A percentile compares a stretch with the other conserved stretches of the same genome.
Conservation (phyloP, 345 rosid genomes). For the Sonneratia caseolaris region DNA sequence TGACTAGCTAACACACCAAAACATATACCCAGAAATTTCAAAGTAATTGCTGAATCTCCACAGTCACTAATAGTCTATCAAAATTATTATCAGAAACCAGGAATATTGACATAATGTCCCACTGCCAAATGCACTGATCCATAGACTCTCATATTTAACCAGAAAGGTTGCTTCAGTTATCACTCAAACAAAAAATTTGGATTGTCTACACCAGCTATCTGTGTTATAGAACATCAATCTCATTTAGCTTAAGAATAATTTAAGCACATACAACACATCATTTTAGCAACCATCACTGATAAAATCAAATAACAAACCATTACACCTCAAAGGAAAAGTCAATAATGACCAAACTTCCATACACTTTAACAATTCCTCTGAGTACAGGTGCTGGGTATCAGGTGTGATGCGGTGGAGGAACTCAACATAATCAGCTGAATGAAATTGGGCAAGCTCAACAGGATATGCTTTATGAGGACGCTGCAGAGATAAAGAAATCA, state of each 20-base stretch:
- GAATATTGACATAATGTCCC: background rate
- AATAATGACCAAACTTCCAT: conserved; percentile 5
- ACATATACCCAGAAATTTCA: background rate
- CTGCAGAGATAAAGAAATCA: conserved; percentile 31
- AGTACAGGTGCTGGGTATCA: conserved; percentile 52
- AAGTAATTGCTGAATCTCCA: background rate
- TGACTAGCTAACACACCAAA: background rate
- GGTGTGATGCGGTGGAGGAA: conserved; percentile 81
- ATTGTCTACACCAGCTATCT: background rate
- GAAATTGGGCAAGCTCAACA: conserved; percentile 92
- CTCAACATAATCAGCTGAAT: conserved; percentile 87
- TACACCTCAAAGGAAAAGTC: background rate
- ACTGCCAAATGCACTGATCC: background rate
- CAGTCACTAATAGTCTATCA: background rate
- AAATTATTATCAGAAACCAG: background rate
- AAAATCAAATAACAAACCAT: background rate
- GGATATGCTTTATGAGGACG: conserved; percentile 99
- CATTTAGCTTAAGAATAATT: background rate
- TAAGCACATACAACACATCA: background rate
- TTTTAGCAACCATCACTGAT: background rate
- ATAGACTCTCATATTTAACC: background rate
- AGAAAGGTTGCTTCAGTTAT: background rate
- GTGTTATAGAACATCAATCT: background rate
- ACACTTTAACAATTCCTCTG: conserved; percentile 62
- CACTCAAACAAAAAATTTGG: background rate